A percentile compares a stretch with the other conserved stretches of the same genome.
Conservation (phyloP, 441 rosid genomes). For the Lepidium campestre region DNA sequence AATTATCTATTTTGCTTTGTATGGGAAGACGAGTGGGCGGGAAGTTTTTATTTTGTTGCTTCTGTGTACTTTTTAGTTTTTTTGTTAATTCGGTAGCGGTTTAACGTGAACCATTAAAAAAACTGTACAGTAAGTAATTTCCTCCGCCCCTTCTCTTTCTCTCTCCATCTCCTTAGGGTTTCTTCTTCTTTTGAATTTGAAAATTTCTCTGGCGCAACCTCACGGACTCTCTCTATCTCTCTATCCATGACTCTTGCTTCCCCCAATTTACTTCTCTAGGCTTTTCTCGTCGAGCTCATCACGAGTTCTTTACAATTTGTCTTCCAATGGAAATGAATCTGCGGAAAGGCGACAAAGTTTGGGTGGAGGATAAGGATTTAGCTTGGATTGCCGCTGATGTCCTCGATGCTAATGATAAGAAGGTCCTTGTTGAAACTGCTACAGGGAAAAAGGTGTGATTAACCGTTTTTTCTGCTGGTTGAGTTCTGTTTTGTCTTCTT, state of each 20-base stretch:
- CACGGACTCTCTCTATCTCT: constrained; percentile 15
- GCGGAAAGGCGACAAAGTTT: constrained; percentile 77
- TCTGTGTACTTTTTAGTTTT: neutral
- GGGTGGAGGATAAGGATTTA: constrained; percentile 70
- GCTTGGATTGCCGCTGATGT: constrained; percentile 88
- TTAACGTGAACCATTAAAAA: neutral
- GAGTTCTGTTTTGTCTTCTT: neutral
- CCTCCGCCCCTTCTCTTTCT: neutral
- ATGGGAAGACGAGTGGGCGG: constrained; percentile 5
- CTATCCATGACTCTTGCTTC: constrained; percentile 9
- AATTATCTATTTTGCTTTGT: neutral
- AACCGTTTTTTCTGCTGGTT: neutral
- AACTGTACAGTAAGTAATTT: neutral
- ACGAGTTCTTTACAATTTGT: neutral
- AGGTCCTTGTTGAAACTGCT: constrained; percentile 45
- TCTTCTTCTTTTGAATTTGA: constrained; percentile 23
- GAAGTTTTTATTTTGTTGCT: neutral
- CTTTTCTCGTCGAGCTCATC: constrained; percentile 19
- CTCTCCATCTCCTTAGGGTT: constrained; percentile 14
- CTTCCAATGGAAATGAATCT: constrained; percentile 46
- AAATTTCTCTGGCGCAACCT: constrained; percentile 24
- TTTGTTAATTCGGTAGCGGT: neutral
- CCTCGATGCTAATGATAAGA: constrained; percentile 42
- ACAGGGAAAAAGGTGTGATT: constrained; percentile 58
- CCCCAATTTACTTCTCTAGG: constrained; percentile 24